A percentile compares a stretch with the other conserved stretches of the same genome.
Evolutionary conservation across 768 basidiomycete genomes (phyloP).

Genomic region (Lactarius sanguifluus): DNA sequence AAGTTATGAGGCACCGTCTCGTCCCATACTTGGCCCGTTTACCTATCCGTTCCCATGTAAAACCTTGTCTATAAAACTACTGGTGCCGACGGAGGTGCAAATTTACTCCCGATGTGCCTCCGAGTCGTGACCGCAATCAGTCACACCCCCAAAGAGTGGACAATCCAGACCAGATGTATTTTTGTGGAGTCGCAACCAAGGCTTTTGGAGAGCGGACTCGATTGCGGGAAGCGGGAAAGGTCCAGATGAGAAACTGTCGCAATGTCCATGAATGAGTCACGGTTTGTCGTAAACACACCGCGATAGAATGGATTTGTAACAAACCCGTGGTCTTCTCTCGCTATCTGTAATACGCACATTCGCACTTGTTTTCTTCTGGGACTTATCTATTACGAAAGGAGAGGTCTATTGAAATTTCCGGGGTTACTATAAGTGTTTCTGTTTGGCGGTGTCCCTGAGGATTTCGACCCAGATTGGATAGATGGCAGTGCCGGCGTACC

Average conservation of each 20-base stretch:
- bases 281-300: not conserved
- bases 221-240: not conserved
- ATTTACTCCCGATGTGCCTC: slow-evolving; percentile 5
- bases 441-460: not conserved
- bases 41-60: not conserved
- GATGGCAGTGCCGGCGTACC: not conserved
- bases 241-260: not conserved
- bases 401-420: not conserved
- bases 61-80: not conserved
- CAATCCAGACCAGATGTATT: not conserved
- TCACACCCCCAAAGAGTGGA: not conserved
- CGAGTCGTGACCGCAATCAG: not conserved
- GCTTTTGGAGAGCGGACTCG: not conserved
- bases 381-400: not conserved
- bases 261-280: not conserved
- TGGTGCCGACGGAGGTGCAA: slow-evolving; percentile 8
- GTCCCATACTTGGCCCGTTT: not conserved
- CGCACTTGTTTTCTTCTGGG: not conserved
- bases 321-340: not conserved
- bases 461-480: not conserved
- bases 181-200: not conserved
- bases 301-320: not conserved
- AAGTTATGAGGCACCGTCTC: slow-evolving; percentile 8
- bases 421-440: not conserved
- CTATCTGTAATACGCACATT: not conserved